Conservation (phyloP, 2,329 filamentous ascomycete genomes). For the Verticillium albo-atrum region DNA sequence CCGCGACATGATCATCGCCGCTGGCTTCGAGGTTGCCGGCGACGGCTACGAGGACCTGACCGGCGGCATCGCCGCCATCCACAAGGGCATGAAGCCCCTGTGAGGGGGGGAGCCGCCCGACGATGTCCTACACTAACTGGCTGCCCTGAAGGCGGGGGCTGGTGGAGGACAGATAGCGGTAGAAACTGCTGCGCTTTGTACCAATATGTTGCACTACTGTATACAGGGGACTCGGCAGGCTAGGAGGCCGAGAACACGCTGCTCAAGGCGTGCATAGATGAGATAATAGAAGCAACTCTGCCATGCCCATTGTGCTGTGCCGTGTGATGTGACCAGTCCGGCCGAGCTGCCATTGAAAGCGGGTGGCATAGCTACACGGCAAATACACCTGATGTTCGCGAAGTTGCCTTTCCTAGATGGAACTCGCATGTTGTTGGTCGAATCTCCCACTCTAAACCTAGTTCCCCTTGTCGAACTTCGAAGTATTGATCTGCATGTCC, state of each 20-base stretch:
- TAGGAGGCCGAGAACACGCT: neutral
- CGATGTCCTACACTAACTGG: too few species aligned
- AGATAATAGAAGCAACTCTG: neutral
- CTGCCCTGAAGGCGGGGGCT: neutral
- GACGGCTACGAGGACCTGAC: conserved; percentile 87
- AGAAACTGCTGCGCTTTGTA: neutral
- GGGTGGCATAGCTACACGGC: too few species aligned
- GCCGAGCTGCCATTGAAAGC: too few species aligned
- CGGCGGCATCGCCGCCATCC: conserved; percentile 88
- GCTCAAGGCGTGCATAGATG: neutral
- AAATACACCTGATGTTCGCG: too few species aligned
- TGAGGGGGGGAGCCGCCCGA: conserved; percentile 14
- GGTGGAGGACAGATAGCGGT: neutral
- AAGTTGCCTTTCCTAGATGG: too few species aligned
- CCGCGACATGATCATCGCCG: conserved; percentile 73
- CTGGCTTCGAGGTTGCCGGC: conserved; percentile 81
- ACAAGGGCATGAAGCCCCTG: conserved; percentile 87
- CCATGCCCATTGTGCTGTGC: too few species aligned
- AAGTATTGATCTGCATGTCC: too few species aligned
- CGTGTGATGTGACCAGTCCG: too few species aligned
- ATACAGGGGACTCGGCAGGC: neutral
- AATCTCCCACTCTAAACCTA: too few species aligned
- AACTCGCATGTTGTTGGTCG: too few species aligned
- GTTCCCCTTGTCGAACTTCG: too few species aligned
- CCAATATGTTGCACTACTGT: neutral